Conservation (phyloP, 106 monocot genomes). For the Amphibolis antarctica region DNA sequence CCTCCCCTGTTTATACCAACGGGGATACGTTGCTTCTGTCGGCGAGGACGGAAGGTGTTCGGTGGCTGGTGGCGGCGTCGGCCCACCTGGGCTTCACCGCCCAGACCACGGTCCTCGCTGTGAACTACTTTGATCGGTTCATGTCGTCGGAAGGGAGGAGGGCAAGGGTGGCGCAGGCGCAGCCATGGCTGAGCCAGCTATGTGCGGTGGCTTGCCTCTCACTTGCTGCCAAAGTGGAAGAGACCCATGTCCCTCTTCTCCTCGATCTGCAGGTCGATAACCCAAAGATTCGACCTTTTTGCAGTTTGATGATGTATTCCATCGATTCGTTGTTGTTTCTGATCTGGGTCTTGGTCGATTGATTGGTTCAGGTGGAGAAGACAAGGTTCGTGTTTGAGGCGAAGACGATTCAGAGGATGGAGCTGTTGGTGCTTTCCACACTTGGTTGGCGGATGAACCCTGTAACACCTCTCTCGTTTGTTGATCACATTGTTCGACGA, state of each 20-base stretch:
- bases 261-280: constrained; percentile 52
- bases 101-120: constrained; percentile 48
- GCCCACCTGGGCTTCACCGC: constrained; percentile 39
- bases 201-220: constrained; percentile 54
- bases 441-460: constrained; percentile 69
- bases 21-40: constrained; percentile 4
- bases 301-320: not conserved
- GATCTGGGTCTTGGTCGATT: constrained; percentile 1
- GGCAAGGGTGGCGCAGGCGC: constrained; percentile 14
- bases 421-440: constrained; percentile 54
- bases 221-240: constrained; percentile 84
- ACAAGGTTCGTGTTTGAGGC: constrained; percentile 42
- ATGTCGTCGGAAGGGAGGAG: constrained; percentile 29
- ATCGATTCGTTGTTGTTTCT: not conserved
- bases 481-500: constrained; percentile 13
- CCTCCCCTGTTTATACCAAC: not conserved
- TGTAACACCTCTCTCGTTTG: constrained; percentile 44
- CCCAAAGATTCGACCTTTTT: not conserved
- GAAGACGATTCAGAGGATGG: constrained; percentile 61
- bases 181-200: constrained; percentile 65
- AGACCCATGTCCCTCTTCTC: constrained; percentile 65
- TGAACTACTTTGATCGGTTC: constrained; percentile 65
- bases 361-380: constrained; percentile 9
- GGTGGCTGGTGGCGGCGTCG: constrained; percentile 27
- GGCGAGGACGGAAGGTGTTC: constrained; percentile 19